Conservation (phyloP, 352 stramenopile species). For the Globisporangium nodosum region DNA sequence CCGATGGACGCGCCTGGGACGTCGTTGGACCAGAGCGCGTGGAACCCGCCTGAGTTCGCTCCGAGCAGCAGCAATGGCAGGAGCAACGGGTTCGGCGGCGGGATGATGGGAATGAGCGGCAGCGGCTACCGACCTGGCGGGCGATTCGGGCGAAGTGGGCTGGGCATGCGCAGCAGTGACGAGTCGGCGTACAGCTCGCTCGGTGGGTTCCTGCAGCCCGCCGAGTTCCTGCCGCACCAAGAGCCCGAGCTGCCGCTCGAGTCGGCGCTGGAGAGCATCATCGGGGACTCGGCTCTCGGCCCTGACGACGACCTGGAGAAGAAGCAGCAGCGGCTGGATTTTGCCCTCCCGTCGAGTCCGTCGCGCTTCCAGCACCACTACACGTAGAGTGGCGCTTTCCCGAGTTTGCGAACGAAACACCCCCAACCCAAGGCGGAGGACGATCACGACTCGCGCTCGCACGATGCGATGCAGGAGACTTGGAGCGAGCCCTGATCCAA, state of each 20-base stretch:
- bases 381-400: conserved; percentile 21
- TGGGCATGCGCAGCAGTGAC: conserved; percentile 25
- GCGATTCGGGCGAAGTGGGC: conserved; percentile 15
- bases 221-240: conserved; percentile 38
- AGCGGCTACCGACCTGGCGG: conserved; percentile 12
- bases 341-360: conserved; percentile 14
- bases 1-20: conserved; percentile 3
- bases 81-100: conserved; percentile 37
- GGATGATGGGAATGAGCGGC: conserved; percentile 37
- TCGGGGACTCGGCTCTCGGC: conserved; percentile 4
- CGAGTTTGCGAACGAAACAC: conserved; percentile 1
- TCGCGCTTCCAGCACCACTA: conserved; percentile 25
- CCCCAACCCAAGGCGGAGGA: neutral
- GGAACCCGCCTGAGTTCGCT: conserved; percentile 14
- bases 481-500: neutral
- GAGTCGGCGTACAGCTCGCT: conserved; percentile 42
- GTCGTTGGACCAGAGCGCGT: conserved; percentile 18
- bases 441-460: neutral
- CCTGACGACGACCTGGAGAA: conserved; percentile 20
- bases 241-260: conserved; percentile 48
- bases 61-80: conserved; percentile 11
- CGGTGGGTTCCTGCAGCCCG: conserved; percentile 49
- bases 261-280: conserved; percentile 33
- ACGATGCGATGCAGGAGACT: neutral
- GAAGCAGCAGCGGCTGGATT: conserved; percentile 13